These are phyloP conservation scores for Coprinopsis strossmayeri DNA, from an alignment of 768 basidiomycete genomes.

Conservation along the genomic window DNA sequence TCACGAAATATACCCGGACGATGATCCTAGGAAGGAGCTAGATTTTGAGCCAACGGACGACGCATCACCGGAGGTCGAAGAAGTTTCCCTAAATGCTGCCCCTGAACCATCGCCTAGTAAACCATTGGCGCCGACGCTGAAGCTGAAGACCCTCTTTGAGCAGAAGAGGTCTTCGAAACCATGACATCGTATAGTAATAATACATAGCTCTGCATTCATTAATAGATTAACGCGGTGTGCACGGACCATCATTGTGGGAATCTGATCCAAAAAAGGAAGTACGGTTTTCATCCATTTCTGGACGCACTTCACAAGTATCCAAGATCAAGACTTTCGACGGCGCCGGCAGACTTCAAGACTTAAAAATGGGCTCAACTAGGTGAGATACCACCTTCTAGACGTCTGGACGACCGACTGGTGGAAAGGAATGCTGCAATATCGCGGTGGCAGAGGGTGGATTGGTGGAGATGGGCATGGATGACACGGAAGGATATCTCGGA, in stretches of 20 bases:
- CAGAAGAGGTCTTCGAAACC: too few relatives aligned
- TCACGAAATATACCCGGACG: slow-evolving; percentile 17
- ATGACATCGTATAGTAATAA: too few relatives aligned
- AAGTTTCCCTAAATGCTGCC: too few relatives aligned
- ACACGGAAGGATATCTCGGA: slow-evolving; percentile 17
- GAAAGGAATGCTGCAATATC: slow-evolving; percentile 12
- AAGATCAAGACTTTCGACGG: slow-evolving; percentile 36
- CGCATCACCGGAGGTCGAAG: too few relatives aligned
- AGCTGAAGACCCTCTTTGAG: too few relatives aligned
- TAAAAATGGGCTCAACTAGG: slow-evolving; percentile 79
- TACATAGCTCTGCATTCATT: too few relatives aligned
- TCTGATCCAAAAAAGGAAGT: too few relatives aligned
- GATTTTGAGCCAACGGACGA: background rate
- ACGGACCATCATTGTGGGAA: too few relatives aligned
- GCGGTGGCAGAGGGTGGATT: slow-evolving; percentile 40
- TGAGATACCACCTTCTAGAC: slow-evolving; percentile 33
- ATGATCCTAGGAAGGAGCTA: background rate
- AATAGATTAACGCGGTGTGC: too few relatives aligned
- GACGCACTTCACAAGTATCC: slow-evolving; percentile 5
- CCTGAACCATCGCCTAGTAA: too few relatives aligned
- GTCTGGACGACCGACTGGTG: slow-evolving; percentile 15
- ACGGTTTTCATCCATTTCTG: slow-evolving; percentile 6
- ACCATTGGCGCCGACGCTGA: too few relatives aligned
- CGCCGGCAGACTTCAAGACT: slow-evolving; percentile 40
- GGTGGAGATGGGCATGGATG: slow-evolving; percentile 19